Evolutionary conservation across 179 eudicot genomes (phyloP), one percentile per base, ranked within the genome.

Genomic region (Silene noctiflora): DNA sequence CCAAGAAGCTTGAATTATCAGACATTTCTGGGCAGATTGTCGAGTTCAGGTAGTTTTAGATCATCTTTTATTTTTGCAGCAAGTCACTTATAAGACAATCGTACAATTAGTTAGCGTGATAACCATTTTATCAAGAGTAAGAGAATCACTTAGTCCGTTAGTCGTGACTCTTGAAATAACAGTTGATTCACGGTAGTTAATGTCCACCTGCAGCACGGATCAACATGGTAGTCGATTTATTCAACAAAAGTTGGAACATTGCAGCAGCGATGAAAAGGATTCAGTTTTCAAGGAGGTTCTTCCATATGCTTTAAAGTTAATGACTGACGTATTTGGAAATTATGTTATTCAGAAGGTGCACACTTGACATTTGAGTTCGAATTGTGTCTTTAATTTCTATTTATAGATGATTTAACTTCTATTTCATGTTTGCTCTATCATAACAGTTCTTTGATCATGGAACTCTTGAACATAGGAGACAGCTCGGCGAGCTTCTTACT

Each of bases 211-310:
- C 88, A 94, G 98, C 73, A 81, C 82, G 31, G 98, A 93, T 83
- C 98, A 94, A 69, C 92, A 94, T 78, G 98, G 97, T 69, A 92
- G 97, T 82, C 91, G 98, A 17, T 94, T 94, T 64, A 90, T 92
- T 80, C 97, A 94, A 76, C 98, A 94, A 79, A 92, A 92, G 83
- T 73, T 94, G 85, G 96, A 94, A 83, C 82, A 75, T 66, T 88
- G 91, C 78, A 78, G 85, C 59, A 76, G 58, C 62, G 93, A 89
- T 67, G 98, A 92, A 76, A 94, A 88, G 78, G 90, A 80, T 69
- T 84, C 87, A 77, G 98, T 92, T 53, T 94, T 94, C 74, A 75
- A 77, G 24, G 98, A 94, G 83, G 83, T 94, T 82, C 78, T 89
- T 67, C 97, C 98, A 25, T 83, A 89, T 77, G 94, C 96, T 79